Percentiles rank a stretch among this genome's conserved stretches.
These are phyloP conservation scores for Cutaneotrichosporon daszewskae DNA, from an alignment of 1,284 basidiomycete species.

Conservation along the genomic window DNA sequence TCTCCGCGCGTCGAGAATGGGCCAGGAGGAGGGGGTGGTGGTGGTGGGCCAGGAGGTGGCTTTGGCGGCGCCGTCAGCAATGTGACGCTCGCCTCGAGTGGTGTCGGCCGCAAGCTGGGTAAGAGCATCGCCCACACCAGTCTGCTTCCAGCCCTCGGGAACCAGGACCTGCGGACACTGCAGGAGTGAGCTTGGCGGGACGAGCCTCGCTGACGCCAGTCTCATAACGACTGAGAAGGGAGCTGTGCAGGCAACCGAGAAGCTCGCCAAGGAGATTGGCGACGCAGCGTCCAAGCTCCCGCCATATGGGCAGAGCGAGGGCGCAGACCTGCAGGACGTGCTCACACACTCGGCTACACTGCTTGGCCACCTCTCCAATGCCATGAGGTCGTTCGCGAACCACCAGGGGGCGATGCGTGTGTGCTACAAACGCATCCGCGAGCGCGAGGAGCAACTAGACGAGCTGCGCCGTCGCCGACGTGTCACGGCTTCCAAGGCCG, in stretches of 20 bases:
- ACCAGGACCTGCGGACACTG: conserved; percentile 71
- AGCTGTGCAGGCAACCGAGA: conserved; percentile 63
- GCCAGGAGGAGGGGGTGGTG: not conserved
- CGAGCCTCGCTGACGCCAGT: conserved; percentile 48
- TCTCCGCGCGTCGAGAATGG: conserved; percentile 1
- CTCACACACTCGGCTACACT: conserved; percentile 66
- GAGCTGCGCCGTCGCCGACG: conserved; percentile 68
- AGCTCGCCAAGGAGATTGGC: conserved; percentile 57
- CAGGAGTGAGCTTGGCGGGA: conserved; percentile 52
- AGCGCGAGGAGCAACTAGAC: conserved; percentile 76
- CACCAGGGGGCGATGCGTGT: conserved; percentile 68
- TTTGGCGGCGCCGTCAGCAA: conserved; percentile 11
- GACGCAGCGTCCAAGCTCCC: conserved; percentile 71
- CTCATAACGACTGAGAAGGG: conserved; percentile 83
- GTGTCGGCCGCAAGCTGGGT: conserved; percentile 35
- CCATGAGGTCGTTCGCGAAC: conserved; percentile 64
- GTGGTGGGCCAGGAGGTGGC: not conserved
- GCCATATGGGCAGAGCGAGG: conserved; percentile 75
- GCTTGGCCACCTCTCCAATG: conserved; percentile 63
- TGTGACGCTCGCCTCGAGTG: conserved; percentile 19
- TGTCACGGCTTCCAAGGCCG: conserved; percentile 64
- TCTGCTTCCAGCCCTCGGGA: conserved; percentile 64
- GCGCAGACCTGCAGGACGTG: conserved; percentile 75
- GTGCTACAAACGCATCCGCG: conserved; percentile 57
- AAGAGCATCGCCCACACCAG: conserved; percentile 42